Base-by-base conservation (phyloP, 139 green algal species). In the Eudorina sp. region DNA sequence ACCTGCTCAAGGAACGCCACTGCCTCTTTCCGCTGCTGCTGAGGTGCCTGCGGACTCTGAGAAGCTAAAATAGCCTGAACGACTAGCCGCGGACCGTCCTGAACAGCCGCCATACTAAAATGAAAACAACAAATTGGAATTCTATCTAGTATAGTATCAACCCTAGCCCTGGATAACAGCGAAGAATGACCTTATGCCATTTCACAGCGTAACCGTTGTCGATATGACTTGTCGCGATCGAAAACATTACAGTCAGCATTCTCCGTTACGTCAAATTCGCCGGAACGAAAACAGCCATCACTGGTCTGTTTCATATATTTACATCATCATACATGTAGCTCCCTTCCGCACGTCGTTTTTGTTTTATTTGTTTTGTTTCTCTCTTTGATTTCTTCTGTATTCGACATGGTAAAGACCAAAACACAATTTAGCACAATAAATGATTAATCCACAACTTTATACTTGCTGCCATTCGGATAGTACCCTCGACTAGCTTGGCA, bases 1-100 rank as follows among this genome's bases (percentile, higher is more conserved):
- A 92, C 86, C 81, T 90, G 86, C 70, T 92, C 90, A 29, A 92
- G 85, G 27, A 92, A 88, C n/a, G 66, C 53, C 31, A 92, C 90
- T 4, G 90, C 90, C 34, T 92, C 90, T 21, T 88, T 86, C 23
- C 90, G 90, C 74, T 91, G 86, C 81, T 90, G 81, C 9, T 74
- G 81, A 27, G 45, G 64, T 23, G 86, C 77, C 13, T 48, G 41
- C 45, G 80, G 68, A 31, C 90, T 89, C 19, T 91, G 81, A 27
- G 64, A 75, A 16, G 88, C 74, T 45, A 77, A 68, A 18, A 89
- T 88, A 4, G 90, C 86, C 21, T 89, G 74, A 1, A 92, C 34
- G 8, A 92, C 88, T 41, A 89, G 51, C n/a, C 82, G 75, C 51
- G 87, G 75, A 27, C 62, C 41, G 55, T 86, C 80, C 60, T 81